phyloP scores from a whole-genome alignment of 2,329 filamentous ascomycete genomes.

The Pseudogymnoascus sp. region DNA sequence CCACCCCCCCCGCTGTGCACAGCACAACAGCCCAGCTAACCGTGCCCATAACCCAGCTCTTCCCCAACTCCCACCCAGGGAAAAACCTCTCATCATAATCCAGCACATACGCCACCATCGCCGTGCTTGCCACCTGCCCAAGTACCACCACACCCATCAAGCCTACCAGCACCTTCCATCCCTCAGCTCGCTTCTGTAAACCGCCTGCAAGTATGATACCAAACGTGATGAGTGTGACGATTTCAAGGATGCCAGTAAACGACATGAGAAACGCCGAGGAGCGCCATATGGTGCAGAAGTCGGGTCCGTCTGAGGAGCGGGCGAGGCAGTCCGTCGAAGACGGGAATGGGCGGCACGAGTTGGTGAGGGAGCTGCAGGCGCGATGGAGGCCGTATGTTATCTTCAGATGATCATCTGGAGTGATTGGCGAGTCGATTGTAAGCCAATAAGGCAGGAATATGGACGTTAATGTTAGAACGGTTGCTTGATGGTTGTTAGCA shows the following conservation, averaged over 20 bases:
- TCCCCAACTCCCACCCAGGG: constrained; percentile 71
- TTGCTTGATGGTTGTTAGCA: constrained; percentile 40
- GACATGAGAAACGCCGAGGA: constrained; percentile 81
- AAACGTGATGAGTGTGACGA: constrained; percentile 73
- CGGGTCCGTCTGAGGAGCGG: constrained; percentile 33
- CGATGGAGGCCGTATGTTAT: constrained; percentile 72
- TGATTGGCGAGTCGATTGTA: constrained; percentile 47
- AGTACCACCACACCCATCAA: constrained; percentile 57
- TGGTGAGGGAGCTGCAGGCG: constrained; percentile 63
- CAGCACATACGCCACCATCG: constrained; percentile 73
- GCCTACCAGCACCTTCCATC: constrained; percentile 67
- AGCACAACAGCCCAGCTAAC: constrained; percentile 46
- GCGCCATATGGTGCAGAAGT: constrained; percentile 90
- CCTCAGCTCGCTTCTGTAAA: constrained; percentile 67
- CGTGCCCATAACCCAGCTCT: constrained; percentile 65
- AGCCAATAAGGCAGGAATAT: constrained; percentile 66
- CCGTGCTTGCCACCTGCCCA: constrained; percentile 70
- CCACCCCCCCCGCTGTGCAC: constrained; percentile 48
- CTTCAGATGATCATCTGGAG: constrained; percentile 42
- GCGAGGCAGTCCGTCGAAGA: constrained; percentile 54
- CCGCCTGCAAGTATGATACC: constrained; percentile 68
- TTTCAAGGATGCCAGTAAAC: constrained; percentile 71
- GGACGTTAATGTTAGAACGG: constrained; percentile 60
- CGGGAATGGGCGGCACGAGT: constrained; percentile 59
- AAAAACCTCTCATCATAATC: constrained; percentile 78